phyloP scores from a whole-genome alignment of 331 rosid species.

The Pyrus hybrid region DNA sequence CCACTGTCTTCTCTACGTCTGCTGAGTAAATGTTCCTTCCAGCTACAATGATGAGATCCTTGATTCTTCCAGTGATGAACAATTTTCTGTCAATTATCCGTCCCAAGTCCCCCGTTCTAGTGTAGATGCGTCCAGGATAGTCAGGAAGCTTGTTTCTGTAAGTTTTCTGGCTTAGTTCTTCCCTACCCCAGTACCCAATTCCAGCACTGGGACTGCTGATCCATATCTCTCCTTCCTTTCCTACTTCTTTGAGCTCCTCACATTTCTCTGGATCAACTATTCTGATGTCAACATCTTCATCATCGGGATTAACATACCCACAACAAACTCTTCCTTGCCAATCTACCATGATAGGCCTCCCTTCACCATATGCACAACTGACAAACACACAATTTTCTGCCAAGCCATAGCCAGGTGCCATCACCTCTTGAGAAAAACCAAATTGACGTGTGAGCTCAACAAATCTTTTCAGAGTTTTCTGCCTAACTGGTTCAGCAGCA shows the following conservation, averaged over 20 bases:
- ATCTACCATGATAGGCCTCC: constrained; percentile 53
- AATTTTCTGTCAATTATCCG: constrained; percentile 50
- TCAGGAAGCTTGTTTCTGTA: constrained; percentile 56
- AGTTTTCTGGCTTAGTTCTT: constrained; percentile 57
- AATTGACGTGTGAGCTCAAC: constrained; percentile 62
- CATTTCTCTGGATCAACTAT: constrained; percentile 64
- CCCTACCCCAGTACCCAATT: constrained; percentile 80
- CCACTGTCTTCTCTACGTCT: constrained; percentile 91
- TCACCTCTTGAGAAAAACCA: constrained; percentile 59
- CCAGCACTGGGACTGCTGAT: constrained; percentile 90
- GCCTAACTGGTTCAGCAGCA: constrained; percentile 94
- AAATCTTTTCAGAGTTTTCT: constrained; percentile 64
- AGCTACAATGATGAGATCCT: constrained; percentile 92
- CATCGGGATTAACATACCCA: constrained; percentile 48
- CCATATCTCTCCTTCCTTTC: constrained; percentile 92
- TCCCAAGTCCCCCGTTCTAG: constrained; percentile 90
- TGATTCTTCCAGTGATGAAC: constrained; percentile 90
- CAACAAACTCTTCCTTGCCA: constrained; percentile 95
- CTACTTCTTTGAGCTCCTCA: constrained; percentile 53
- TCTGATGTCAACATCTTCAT: constrained; percentile 57
- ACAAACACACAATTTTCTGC: constrained; percentile 96
- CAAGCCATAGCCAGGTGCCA: constrained; percentile 96
- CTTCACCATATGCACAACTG: constrained; percentile 84
- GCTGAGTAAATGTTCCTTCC: constrained; percentile 90
- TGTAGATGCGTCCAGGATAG: constrained; percentile 52